Percentiles rank a stretch among this genome's conserved stretches.
Conservation (phyloP, 768 basidiomycete genomes). For the Russula olivacea region DNA sequence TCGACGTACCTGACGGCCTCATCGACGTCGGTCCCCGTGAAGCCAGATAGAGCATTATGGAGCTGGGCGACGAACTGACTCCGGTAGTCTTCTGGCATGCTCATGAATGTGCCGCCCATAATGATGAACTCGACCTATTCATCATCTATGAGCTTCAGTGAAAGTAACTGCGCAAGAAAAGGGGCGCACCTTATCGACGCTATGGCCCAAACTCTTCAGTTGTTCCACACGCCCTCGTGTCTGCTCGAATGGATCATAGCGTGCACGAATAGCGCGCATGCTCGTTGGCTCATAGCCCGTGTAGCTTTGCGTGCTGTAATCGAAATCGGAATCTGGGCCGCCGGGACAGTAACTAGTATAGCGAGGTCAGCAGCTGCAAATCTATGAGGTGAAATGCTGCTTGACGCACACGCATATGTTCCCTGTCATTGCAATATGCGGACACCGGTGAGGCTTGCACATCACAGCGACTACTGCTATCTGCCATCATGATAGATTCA, state of each 20-base stretch:
- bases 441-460: conserved; percentile 99
- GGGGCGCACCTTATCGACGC: conserved; percentile 78
- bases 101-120: conserved; percentile 99
- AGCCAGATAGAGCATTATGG: conserved; percentile 94
- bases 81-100: conserved; percentile 96
- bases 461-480: conserved; percentile 99
- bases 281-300: conserved; percentile 96
- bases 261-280: conserved; percentile 96
- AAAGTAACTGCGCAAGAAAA: not conserved
- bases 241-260: conserved; percentile 97
- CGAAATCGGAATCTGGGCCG: conserved; percentile 98
- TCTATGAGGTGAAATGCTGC: not conserved
- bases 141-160: not conserved
- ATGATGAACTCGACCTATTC: conserved; percentile 76
- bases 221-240: conserved; percentile 94
- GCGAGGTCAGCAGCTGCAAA: conserved; percentile 3
- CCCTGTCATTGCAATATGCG: conserved; percentile 99
- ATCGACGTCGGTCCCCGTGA: conserved; percentile 88
- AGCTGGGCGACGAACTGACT: conserved; percentile 90
- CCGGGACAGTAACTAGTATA: conserved; percentile 93
- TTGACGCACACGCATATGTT: conserved; percentile 91
- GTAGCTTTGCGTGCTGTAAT: conserved; percentile 97
- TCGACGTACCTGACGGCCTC: conserved; percentile 77
- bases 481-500: conserved; percentile 40
- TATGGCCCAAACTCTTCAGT: conserved; percentile 91